Percentiles rank a stretch among this genome's conserved stretches.
Evolutionary conservation across 176 grass and related monocot genomes (phyloP).

Genomic region (Juncus effusus): DNA sequence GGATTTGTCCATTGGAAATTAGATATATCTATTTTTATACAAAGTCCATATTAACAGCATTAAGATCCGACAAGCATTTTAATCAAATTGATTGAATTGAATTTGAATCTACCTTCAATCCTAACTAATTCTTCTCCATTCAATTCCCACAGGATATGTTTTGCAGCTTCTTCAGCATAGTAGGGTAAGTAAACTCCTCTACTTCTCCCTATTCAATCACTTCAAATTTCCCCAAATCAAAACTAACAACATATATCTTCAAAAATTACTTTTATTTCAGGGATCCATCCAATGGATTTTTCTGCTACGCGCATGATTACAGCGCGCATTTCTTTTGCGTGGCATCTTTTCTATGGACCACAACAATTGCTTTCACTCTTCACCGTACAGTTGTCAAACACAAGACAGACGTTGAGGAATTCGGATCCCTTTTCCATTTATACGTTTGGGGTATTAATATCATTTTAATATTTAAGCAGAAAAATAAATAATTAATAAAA

Average conservation of each 20-base stretch:
- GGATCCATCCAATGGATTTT: conserved; percentile 81
- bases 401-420: conserved; percentile 94
- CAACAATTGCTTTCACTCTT: conserved; percentile 88
- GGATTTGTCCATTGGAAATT: no score
- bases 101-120: no score
- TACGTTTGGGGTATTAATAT: conserved; percentile 78
- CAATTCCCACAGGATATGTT: conserved; percentile 76
- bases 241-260: no score
- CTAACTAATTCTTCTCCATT: conserved; percentile 7
- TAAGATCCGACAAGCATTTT: no score
- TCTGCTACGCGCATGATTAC: conserved; percentile 93
- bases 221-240: neutral
- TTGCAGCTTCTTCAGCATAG: conserved; percentile 92
- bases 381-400: conserved; percentile 95
- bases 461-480: no score
- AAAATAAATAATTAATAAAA: neutral
- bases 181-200: conserved; percentile 52
- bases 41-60: no score
- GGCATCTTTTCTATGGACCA: conserved; percentile 96
- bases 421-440: conserved; percentile 88
- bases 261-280: conserved; percentile 33
- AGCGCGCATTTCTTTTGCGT: conserved; percentile 92
- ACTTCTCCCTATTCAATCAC: neutral
- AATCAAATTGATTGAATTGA: no score
- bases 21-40: no score